Evolutionary conservation across 805 yeast genomes (phyloP).

Genomic region (Tetrapisispora arboricola): DNA sequence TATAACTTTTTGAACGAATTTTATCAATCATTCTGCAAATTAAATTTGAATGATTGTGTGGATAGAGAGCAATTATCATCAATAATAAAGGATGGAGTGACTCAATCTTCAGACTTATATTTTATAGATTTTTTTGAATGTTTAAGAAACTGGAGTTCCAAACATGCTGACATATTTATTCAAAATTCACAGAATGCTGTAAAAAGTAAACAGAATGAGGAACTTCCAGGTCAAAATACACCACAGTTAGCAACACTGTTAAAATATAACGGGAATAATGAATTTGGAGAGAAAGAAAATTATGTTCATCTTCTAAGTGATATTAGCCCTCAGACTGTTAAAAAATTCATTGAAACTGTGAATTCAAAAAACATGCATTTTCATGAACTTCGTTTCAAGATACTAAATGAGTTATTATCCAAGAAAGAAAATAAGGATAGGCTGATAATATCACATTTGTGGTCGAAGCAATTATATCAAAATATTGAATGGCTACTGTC

Average conservation of each 20-base stretch:
- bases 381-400: slow-evolving; percentile 30
- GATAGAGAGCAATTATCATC: slow-evolving; percentile 2
- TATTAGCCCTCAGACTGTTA: slow-evolving; percentile 9
- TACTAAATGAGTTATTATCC: slow-evolving; percentile 22
- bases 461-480: slow-evolving; percentile 32
- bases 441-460: slow-evolving; percentile 29
- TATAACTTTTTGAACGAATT: slow-evolving; percentile 13
- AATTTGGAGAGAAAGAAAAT: slow-evolving; percentile 8
- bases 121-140: slow-evolving; percentile 26
- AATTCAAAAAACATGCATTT: slow-evolving; percentile 27
- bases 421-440: slow-evolving; percentile 16
- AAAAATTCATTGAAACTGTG: slow-evolving; percentile 19
- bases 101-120: neutral
- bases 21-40: slow-evolving; percentile 1
- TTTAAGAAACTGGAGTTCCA: slow-evolving; percentile 29
- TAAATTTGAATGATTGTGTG: slow-evolving; percentile 7
- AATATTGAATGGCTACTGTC: slow-evolving; percentile 27
- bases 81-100: neutral
- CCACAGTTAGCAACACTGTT: slow-evolving; percentile 25
- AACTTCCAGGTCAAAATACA: slow-evolving; percentile 11
- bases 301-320: slow-evolving; percentile 4
- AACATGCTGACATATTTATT: slow-evolving; percentile 25
- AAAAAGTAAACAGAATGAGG: slow-evolving; percentile 1
- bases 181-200: slow-evolving; percentile 11
- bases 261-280: slow-evolving; percentile 22